phyloP scores from a whole-genome alignment of 768 basidiomycete species.

The Boletus pseudo-olivaceus region DNA sequence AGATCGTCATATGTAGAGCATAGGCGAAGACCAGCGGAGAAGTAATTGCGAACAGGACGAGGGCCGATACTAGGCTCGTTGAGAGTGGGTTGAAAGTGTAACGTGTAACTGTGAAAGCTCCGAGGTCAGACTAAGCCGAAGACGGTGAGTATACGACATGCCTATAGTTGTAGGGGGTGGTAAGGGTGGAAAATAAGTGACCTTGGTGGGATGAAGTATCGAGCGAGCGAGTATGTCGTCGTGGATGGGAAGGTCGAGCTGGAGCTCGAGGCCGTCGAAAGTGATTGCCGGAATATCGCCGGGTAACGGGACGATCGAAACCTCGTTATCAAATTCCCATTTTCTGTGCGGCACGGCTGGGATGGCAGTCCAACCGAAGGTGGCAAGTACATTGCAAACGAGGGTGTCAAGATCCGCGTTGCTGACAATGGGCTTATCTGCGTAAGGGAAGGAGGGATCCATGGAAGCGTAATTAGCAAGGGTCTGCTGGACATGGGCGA shows the following conservation, averaged over 20 bases:
- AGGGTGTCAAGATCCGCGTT: constrained; percentile 42
- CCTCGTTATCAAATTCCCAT: constrained; percentile 31
- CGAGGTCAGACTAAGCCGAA: not conserved
- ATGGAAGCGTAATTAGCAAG: constrained; percentile 46
- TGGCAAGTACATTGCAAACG: constrained; percentile 38
- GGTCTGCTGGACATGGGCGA: constrained; percentile 40
- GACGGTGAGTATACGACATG: constrained; percentile 5
- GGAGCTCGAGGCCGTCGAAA: constrained; percentile 21
- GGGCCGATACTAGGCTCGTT: constrained; percentile 10
- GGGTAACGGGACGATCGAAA: constrained; percentile 20
- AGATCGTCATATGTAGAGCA: constrained; percentile 9
- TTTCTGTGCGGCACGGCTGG: constrained; percentile 12
- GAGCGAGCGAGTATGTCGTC: constrained; percentile 23
- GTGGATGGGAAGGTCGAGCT: constrained; percentile 27
- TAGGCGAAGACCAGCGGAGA: constrained; percentile 18
- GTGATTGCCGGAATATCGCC: constrained; percentile 3
- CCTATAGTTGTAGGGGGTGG: constrained; percentile 13
- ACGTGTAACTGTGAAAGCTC: constrained; percentile 5
- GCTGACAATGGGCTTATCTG: constrained; percentile 15
- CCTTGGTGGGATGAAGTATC: constrained; percentile 23
- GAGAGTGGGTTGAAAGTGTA: constrained; percentile 10
- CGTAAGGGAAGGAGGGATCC: constrained; percentile 31
- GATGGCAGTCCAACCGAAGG: constrained; percentile 39
- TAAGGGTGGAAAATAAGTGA: constrained; percentile 23
- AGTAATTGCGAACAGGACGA: constrained; percentile 16